Percentiles rank a stretch among this genome's conserved stretches.
phyloP scores from a whole-genome alignment of 331 rosid species.

The Acacia pycnantha region DNA sequence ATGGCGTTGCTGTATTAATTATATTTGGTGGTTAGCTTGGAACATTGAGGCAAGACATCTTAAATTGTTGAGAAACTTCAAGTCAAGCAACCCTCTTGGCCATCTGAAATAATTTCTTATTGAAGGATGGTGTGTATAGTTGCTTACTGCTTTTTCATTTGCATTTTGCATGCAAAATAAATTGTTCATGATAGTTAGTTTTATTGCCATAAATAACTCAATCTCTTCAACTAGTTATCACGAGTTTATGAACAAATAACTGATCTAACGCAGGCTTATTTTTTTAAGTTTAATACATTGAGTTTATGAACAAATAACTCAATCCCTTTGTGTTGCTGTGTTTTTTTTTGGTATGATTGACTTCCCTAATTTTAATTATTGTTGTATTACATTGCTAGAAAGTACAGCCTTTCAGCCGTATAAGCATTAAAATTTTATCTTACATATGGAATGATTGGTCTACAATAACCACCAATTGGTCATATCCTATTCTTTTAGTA shows the following conservation, averaged over 20 bases:
- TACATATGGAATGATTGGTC: not conserved
- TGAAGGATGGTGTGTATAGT: not conserved
- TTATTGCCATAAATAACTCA: not conserved
- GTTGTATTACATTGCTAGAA: not conserved
- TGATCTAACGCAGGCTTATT: not conserved
- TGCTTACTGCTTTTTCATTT: not conserved
- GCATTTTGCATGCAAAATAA: not conserved
- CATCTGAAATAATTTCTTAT: not conserved
- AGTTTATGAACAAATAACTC: too few species aligned
- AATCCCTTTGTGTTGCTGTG: not conserved
- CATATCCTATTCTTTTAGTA: not conserved
- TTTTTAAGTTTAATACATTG: not conserved
- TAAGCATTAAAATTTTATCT: not conserved
- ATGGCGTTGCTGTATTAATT: not conserved
- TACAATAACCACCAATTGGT: conserved; percentile 7
- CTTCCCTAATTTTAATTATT: not conserved
- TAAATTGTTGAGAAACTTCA: not conserved
- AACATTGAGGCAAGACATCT: not conserved
- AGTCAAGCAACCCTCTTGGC: not conserved
- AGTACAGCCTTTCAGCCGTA: not conserved
- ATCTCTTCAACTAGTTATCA: not conserved
- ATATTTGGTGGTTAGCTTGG: not conserved
- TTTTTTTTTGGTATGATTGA: not conserved
- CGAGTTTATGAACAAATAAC: not conserved
- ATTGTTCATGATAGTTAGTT: not conserved